Percentiles rank a stretch among this genome's conserved stretches.
Conservation (phyloP, 345 rosid species). For the Gossypium longicalyx region DNA sequence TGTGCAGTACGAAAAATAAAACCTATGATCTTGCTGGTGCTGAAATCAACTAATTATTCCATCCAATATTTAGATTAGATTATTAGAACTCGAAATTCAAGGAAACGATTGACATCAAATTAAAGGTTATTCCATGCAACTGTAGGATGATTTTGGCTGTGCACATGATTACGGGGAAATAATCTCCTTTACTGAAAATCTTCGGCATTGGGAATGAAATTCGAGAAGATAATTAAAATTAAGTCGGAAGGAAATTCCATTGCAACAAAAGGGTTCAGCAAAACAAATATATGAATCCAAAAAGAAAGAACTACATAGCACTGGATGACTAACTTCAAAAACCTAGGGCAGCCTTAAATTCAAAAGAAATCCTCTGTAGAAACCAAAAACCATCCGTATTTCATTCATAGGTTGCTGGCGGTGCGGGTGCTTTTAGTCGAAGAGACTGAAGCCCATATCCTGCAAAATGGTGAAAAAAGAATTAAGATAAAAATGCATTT, state of each 20-base stretch:
- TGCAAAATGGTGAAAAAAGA: background rate
- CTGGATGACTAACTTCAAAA: background rate
- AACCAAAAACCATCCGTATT: background rate
- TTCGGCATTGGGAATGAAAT: background rate
- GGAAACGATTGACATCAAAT: no score
- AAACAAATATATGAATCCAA: constrained; percentile 9
- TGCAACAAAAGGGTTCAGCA: background rate
- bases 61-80: background rate
- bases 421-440: constrained; percentile 32
- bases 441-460: constrained; percentile 35
- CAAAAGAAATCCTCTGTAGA: background rate
- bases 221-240: background rate
- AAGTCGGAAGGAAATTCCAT: background rate
- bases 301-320: background rate
- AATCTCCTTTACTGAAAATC: background rate
- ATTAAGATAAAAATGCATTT: no score
- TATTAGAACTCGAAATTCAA: no score
- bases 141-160: no score
- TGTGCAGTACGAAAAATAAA: no score
- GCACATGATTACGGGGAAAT: no score
- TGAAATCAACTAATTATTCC: background rate
- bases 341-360: background rate
- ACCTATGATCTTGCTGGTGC: background rate
- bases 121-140: no score
- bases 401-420: background rate